Conservation (phyloP, 2,329 filamentous ascomycete genomes). For the Chaetomium strumarium region DNA sequence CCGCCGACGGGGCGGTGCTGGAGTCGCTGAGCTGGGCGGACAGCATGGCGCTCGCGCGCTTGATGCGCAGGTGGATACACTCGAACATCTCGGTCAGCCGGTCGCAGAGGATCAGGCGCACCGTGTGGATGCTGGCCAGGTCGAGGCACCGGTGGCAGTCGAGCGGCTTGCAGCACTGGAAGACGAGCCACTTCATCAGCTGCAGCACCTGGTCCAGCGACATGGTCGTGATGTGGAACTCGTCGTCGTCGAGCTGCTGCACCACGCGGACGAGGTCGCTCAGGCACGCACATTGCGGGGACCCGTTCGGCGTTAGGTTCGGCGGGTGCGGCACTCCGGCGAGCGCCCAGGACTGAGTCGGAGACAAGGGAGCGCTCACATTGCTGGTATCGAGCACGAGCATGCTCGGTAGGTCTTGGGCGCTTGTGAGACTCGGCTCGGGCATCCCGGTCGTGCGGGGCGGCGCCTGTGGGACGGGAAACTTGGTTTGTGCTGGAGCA, state of each 20-base stretch:
- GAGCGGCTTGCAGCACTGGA: slow-evolving; percentile 26
- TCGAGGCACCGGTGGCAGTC: slow-evolving; percentile 22
- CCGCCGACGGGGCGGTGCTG: background rate
- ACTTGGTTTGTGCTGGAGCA: no score
- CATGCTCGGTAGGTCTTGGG: no score
- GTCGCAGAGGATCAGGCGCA: slow-evolving; percentile 29
- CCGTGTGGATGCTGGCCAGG: slow-evolving; percentile 16
- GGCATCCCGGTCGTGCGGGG: no score
- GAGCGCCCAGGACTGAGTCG: background rate
- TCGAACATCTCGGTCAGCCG: slow-evolving; percentile 28
- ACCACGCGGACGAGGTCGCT: slow-evolving; percentile 23
- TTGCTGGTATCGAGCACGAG: no score
- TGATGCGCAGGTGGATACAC: slow-evolving; percentile 23
- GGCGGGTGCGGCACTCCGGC: background rate
- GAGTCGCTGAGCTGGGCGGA: background rate
- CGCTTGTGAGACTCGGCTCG: no score
- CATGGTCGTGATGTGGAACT: slow-evolving; percentile 25
- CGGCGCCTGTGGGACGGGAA: no score
- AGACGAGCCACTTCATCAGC: slow-evolving; percentile 29
- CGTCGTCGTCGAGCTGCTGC: slow-evolving; percentile 29
- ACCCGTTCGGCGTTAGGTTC: background rate
- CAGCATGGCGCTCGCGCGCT: slow-evolving; percentile 11
- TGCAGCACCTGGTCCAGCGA: slow-evolving; percentile 28
- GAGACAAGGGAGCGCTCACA: no score
- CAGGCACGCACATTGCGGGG: slow-evolving; percentile 23